Conservation (phyloP, 345 rosid genomes). For the Melaleuca alternifolia region DNA sequence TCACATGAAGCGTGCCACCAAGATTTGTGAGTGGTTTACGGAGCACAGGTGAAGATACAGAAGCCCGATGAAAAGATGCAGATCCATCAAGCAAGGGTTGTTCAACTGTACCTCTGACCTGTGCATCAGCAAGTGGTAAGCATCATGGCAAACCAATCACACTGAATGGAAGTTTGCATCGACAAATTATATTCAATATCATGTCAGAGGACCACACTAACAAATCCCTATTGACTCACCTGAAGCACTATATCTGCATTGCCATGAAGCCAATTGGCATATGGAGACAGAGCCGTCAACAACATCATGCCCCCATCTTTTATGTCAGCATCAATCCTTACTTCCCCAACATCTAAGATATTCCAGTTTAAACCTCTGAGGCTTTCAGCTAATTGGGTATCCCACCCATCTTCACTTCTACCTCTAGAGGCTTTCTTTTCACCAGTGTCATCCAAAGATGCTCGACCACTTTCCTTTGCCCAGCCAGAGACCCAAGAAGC, state of each 20-base stretch:
- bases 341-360: constrained; percentile 89
- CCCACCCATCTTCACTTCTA: constrained; percentile 82
- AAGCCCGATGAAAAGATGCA: constrained; percentile 87
- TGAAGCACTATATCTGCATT: constrained; percentile 89
- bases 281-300: constrained; percentile 86
- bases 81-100: constrained; percentile 86
- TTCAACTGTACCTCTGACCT: constrained; percentile 97
- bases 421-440: constrained; percentile 61
- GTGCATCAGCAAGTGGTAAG: not conserved
- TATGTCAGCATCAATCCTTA: constrained; percentile 85
- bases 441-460: constrained; percentile 26
- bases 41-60: constrained; percentile 82
- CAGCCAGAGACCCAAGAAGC: constrained; percentile 60
- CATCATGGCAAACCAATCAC: not conserved
- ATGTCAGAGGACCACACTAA: not conserved
- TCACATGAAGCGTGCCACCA: constrained; percentile 76
- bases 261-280: constrained; percentile 89
- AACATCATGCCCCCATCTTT: constrained; percentile 99
- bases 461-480: constrained; percentile 61
- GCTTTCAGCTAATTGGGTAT: constrained; percentile 76
- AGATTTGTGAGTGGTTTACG: constrained; percentile 84
- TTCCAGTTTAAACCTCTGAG: constrained; percentile 89
- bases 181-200: not conserved
- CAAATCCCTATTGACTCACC: constrained; percentile 22
- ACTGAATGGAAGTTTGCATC: not conserved